Base-by-base conservation (phyloP, 345 rosid genomes). In the Lenwebbia sp. region DNA sequence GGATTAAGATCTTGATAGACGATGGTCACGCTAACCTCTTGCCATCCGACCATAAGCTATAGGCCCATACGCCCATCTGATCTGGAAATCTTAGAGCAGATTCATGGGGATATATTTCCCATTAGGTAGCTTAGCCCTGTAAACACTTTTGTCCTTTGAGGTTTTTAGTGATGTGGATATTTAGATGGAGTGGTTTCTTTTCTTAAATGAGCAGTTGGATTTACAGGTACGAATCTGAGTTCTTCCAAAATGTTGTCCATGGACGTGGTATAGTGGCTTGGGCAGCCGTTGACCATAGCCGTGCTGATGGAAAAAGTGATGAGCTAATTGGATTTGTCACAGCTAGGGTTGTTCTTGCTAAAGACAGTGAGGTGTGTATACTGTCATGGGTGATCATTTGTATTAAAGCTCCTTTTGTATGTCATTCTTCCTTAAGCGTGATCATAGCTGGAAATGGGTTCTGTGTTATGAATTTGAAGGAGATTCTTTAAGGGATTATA, bases 311-410 rank as follows among this genome's bases (percentile, higher is more conserved):
- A 88, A 87, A 86, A 33, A 89, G 90, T 83, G 96, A 97, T 78
- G 98, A 95, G 90, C 94, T 96, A 85, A 92, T 97, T 91, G 99
- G 99, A 86, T 97, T 97, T 89, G 95, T 97, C 82, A 96, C 99
- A 85, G 98, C 97, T 83, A 89, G 95, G 82, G 90, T 94, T 65
- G 94, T 92, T 78, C 88, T 86, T 89, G 96, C 98, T 81, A 95
- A 87, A 90, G 97, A 96, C 70, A 96, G 95, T 89, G 99, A 96
- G 96, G 99, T 95, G 87, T 86, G 58, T 12, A 40, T 83, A 28
- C 40, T 17, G 37, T 53, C 60, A 53, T 83, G 7, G 23, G 47
- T 70, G 25, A 19, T 37, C 81, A 70, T 33, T 70, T 70, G 81
- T 70, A 70, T 70, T 70, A 21, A 65, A 65, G 44, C 44, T 65